Conservation (phyloP, 768 basidiomycete genomes). For the Russula foetens region DNA sequence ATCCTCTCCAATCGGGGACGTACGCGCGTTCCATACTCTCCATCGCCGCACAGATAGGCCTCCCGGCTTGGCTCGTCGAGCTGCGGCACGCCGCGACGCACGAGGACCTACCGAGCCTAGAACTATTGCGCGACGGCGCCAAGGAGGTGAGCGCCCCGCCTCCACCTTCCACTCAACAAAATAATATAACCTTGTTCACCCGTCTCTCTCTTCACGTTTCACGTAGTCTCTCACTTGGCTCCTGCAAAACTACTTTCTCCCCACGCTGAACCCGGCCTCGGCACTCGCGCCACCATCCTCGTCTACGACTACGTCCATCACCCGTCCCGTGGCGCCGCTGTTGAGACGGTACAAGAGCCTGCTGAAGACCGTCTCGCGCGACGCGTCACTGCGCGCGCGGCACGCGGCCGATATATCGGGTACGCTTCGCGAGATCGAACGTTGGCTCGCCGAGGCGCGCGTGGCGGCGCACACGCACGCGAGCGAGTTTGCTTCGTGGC, state of each 20-base stretch:
- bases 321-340: conserved; percentile 56
- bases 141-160: conserved; percentile 46
- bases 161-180: neutral
- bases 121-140: conserved; percentile 68
- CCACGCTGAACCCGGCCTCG: conserved; percentile 50
- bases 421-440: conserved; percentile 55
- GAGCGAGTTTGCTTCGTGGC: conserved; percentile 40
- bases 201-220: neutral
- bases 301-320: neutral
- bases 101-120: conserved; percentile 84
- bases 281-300: neutral
- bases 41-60: conserved; percentile 76
- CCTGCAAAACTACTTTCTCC: conserved; percentile 75
- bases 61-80: conserved; percentile 87
- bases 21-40: conserved; percentile 88
- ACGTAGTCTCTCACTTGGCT: conserved; percentile 76
- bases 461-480: conserved; percentile 46
- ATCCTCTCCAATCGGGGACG: conserved; percentile 81
- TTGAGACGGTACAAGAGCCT: conserved; percentile 68
- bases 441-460: conserved; percentile 71
- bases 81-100: conserved; percentile 94
- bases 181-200: no score
- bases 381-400: conserved; percentile 48
- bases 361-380: conserved; percentile 53
- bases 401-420: conserved; percentile 43